Evolutionary conservation across 2,329 filamentous ascomycete genomes (phyloP).

Genomic region (Polytolypa hystricis): DNA sequence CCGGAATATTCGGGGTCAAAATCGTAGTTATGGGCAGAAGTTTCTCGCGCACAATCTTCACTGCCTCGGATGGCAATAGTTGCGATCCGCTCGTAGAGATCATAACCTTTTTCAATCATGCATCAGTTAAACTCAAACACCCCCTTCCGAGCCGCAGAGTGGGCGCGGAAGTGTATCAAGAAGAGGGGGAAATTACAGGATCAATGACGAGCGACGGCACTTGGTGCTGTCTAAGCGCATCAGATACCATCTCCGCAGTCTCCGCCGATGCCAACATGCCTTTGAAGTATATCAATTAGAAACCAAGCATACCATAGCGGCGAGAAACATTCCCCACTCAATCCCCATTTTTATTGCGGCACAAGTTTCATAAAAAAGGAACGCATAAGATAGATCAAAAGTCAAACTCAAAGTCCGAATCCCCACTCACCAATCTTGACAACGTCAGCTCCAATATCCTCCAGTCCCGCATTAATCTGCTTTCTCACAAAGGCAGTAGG

Average conservation of each 20-base stretch:
- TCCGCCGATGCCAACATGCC: slow-evolving; percentile 71
- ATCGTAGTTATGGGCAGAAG: slow-evolving; percentile 35
- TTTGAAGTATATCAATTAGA: slow-evolving; percentile 26
- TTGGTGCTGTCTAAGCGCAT: slow-evolving; percentile 48
- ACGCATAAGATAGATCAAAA: no score
- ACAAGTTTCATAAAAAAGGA: no score
- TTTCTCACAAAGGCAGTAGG: slow-evolving; percentile 69
- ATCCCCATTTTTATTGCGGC: no score
- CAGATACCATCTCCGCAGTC: slow-evolving; percentile 58
- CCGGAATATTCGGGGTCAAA: slow-evolving; percentile 40
- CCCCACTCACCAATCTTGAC: slow-evolving; percentile 70
- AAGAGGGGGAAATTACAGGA: slow-evolving; percentile 56
- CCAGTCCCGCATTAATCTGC: slow-evolving; percentile 74
- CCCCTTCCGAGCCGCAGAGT: not conserved
- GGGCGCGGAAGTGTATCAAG: not conserved
- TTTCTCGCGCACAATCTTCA: slow-evolving; percentile 28
- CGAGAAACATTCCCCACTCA: no score
- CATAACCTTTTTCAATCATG: slow-evolving; percentile 69
- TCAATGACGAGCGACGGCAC: slow-evolving; percentile 57
- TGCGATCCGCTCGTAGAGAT: slow-evolving; percentile 45
- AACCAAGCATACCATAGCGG: no score
- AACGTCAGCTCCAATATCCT: slow-evolving; percentile 78
- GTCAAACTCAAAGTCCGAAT: no score
- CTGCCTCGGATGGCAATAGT: slow-evolving; percentile 34
- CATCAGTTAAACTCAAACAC: slow-evolving; percentile 1